A percentile compares a stretch with the other conserved stretches of the same genome.
These are phyloP conservation scores for Ganoderma leucocontextum DNA, from an alignment of 1,284 basidiomycete genomes.

Conservation along the genomic window DNA sequence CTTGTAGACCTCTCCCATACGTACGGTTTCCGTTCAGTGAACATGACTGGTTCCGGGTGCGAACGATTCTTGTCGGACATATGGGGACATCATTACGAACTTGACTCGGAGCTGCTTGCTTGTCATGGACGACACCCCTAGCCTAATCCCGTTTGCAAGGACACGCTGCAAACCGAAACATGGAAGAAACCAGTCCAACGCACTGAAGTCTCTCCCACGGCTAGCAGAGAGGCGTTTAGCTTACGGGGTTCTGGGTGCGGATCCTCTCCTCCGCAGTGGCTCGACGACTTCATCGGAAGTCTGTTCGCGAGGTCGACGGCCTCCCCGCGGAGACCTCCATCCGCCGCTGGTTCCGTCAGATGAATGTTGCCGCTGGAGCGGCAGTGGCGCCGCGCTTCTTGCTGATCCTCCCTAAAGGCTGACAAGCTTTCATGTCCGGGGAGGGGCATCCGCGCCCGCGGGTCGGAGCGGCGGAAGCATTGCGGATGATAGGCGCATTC, in stretches of 20 bases:
- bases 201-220: not conserved
- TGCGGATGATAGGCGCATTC: not conserved
- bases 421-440: constrained; percentile 8
- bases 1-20: too few species aligned
- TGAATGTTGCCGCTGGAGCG: not conserved
- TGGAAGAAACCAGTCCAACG: not conserved
- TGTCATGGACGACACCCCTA: too few species aligned
- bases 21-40: too few species aligned
- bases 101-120: too few species aligned
- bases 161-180: not conserved
- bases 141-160: too few species aligned
- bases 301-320: not conserved
- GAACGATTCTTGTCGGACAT: too few species aligned
- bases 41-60: too few species aligned
- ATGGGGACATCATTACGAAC: too few species aligned
- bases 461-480: not conserved
- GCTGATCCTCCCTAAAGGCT: constrained; percentile 8
- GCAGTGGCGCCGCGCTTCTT: constrained; percentile 3
- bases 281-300: not conserved
- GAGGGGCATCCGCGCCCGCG: not conserved
- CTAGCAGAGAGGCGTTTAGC: not conserved
- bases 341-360: not conserved
- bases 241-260: not conserved
- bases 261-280: not conserved
- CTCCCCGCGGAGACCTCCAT: not conserved